These are phyloP conservation scores for Echria macrotheca DNA, from an alignment of 495 filamentous ascomycete genomes.

Conservation along the genomic window DNA sequence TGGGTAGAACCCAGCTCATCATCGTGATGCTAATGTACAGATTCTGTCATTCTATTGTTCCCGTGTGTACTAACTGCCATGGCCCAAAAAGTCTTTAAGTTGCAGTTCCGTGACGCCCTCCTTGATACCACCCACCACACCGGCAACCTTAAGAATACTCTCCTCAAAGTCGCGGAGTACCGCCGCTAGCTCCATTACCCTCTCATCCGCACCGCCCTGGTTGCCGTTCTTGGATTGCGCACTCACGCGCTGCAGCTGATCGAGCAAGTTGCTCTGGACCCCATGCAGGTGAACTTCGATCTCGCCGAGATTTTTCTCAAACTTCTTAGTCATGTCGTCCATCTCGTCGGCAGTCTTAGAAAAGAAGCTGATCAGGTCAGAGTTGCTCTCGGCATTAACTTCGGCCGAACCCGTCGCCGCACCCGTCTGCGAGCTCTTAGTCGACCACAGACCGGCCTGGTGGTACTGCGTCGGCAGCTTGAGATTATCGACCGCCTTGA, in stretches of 20 bases:
- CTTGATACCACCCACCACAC: constrained; percentile 59
- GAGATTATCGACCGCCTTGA: constrained; percentile 70
- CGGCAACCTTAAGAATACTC: constrained; percentile 69
- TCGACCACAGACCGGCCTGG: constrained; percentile 50
- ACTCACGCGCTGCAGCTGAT: constrained; percentile 64
- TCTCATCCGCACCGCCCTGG: constrained; percentile 35
- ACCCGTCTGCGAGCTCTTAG: constrained; percentile 31
- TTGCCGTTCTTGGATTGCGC: constrained; percentile 45
- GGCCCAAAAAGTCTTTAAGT: constrained; percentile 47
- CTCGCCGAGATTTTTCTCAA: constrained; percentile 65
- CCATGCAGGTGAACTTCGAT: constrained; percentile 77
- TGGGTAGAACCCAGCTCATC: too few species aligned
- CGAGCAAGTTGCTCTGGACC: constrained; percentile 63
- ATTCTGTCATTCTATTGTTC: too few species aligned
- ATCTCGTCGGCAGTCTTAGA: constrained; percentile 67
- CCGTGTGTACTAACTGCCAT: constrained; percentile 13
- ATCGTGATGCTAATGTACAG: too few species aligned
- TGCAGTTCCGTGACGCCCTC: constrained; percentile 67
- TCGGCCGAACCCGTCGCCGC: constrained; percentile 16
- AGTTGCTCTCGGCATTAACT: constrained; percentile 52
- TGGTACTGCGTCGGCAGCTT: constrained; percentile 73
- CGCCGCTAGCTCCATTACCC: constrained; percentile 50
- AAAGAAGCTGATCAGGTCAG: constrained; percentile 74
- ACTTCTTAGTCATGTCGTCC: constrained; percentile 56
- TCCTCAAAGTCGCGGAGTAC: constrained; percentile 74